Evolutionary conservation across 2,329 filamentous ascomycete species (phyloP).

Genomic region (Colletotrichum viniferum): DNA sequence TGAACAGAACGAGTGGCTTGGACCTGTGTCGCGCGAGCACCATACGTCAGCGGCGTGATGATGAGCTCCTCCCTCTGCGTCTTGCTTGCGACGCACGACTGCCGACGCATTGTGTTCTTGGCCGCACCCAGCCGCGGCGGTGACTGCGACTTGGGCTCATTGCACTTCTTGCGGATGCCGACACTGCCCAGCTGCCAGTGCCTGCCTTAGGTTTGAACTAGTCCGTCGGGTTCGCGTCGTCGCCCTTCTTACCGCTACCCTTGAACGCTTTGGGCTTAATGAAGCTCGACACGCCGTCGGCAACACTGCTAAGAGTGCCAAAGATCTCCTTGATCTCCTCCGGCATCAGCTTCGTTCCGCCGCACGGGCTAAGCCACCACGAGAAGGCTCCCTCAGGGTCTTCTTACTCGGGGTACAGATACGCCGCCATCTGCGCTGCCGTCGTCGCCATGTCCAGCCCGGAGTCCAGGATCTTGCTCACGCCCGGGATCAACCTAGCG

Average conservation of each 20-base stretch:
- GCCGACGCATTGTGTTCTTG: constrained; percentile 22
- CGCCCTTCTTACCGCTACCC: constrained; percentile 6
- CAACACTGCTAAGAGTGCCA: neutral
- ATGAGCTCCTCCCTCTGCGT: constrained; percentile 18
- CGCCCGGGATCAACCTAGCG: neutral
- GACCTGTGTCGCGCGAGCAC: constrained; percentile 4
- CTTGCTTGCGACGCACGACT: constrained; percentile 14
- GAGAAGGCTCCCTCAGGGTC: neutral
- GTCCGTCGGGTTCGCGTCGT: constrained; percentile 1
- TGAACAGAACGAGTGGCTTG: neutral
- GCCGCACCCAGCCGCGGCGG: neutral
- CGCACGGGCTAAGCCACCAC: constrained; percentile 3
- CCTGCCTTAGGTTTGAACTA: neutral
- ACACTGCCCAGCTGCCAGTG: neutral
- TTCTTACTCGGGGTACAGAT: neutral
- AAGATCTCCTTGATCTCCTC: constrained; percentile 3
- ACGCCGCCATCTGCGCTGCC: neutral
- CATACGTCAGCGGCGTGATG: constrained; percentile 23
- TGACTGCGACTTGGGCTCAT: constrained; percentile 1
- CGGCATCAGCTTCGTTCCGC: neutral
- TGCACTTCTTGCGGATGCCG: constrained; percentile 7
- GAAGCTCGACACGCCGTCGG: constrained; percentile 1
- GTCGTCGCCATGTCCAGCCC: neutral
- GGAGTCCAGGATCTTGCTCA: neutral
- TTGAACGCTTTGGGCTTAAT: neutral